Base-by-base conservation (phyloP, 345 rosid species). In the Carallia brachiata region DNA sequence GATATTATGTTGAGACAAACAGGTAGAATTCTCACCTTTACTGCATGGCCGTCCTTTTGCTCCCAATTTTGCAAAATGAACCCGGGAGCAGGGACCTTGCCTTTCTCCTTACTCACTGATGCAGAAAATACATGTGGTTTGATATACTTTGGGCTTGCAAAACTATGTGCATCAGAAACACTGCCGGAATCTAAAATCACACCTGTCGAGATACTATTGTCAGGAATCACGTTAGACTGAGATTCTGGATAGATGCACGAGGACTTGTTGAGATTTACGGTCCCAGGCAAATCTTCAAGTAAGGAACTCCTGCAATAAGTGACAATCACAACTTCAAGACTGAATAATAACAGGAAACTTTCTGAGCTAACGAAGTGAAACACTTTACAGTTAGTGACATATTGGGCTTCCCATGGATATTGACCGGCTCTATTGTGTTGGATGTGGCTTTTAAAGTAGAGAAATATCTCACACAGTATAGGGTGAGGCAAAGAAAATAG, bases 231-330 rank as follows among this genome's bases (percentile, higher is more conserved):
- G 27, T 36, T 68, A 70, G 40, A 32, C 27, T 75, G 59, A 63
- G 78, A 57, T 63, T 73, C 79, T 32, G 85, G 70, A 61, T 77
- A 76, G 59, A 62, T 72, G 74, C 69, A 61, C 73, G 55, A 69
- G 2, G 82, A 71, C 5, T 68, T 30, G 18, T 77, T 69, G 36
- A 70, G 63, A 75, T 72, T 70, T 64, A 71, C 84, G n/a, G 19
- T 73, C 61, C 72, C 55, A 2, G 82, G 83, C 10, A 47, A 54
- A 73, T 84, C 87, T 55, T 77, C 86, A 34, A 83, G 71, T 17
- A 80, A 66, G 63, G 90, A 86, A 71, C 71, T 79, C 77, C 92
- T 88, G 85, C 70, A 73, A 70, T 3, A 37, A 63, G 58, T 37
- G 64, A 65, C 56, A 69, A 52, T 58, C 64, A 56, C 62, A 69